Evolutionary conservation across 257 asterid species (phyloP), one percentile per base, ranked within the genome.

Genomic region (Pogostemon cablin): DNA sequence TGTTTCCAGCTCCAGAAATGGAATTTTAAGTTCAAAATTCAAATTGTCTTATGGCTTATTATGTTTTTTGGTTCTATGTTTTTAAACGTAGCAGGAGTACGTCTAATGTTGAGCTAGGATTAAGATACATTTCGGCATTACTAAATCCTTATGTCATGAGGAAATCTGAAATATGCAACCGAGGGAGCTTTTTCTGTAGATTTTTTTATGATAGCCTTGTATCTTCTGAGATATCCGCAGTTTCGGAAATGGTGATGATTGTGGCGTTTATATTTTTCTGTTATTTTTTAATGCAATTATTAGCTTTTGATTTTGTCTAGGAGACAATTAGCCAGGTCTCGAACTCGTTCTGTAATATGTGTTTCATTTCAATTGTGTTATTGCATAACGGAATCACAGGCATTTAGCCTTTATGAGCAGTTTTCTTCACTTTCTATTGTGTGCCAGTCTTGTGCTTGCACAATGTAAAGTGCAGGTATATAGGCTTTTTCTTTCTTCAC

Each of bases 1-100:
- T 34, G n/a, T 40, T 58, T 68, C 60, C 59, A 63, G 55, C 57
- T 54, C 34, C 61, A 60, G 37, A 11, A 58, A 20, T 62, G 57
- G 44, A 17, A 53, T 25, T 10, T 65, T 50, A 35, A 49, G 32
- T 25, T 48, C 37, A 59, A 34, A 7, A 50, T 57, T 56, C 10
- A 25, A 50, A 11, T 60, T 65, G 17, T 3, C 10, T 62, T 69
- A 49, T 42, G 11, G 54, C 11, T 12, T 39, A 2, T 41, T 25
- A 2, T 61, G n/a, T 49, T 3, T 38, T 55, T 34, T 65, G 60
- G 77, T 54, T 50, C 8, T 42, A 52, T 20, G 12, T 17, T 48
- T 34, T 15, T 54, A 48, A 11, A 6, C 62, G 43, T 50, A 40
- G 39, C 7, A 12, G 66, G 58, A 55, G 46, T 54, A 9, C 50